phyloP scores from a whole-genome alignment of 352 stramenopile genomes.

The Phytophthora megakarya region DNA sequence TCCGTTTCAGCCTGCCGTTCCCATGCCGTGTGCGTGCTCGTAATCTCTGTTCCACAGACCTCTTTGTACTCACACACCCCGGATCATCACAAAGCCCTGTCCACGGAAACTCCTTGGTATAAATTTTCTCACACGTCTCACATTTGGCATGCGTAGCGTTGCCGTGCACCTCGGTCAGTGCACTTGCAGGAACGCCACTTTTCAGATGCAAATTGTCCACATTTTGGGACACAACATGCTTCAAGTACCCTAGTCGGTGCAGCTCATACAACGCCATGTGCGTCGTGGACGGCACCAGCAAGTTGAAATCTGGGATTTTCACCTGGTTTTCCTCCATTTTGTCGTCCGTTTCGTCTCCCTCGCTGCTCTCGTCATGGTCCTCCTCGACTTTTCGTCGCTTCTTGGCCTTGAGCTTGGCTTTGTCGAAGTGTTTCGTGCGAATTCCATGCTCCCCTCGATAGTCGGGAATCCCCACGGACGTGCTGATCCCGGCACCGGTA shows the following conservation, averaged over 20 bases:
- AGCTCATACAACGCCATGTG: slow-evolving; percentile 86
- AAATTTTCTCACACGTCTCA: slow-evolving; percentile 88
- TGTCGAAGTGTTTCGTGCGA: slow-evolving; percentile 64
- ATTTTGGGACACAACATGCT: slow-evolving; percentile 85
- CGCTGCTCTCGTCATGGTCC: slow-evolving; percentile 22
- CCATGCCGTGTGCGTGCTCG: slow-evolving; percentile 72
- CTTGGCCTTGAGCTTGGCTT: slow-evolving; percentile 26
- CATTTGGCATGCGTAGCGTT: slow-evolving; percentile 85
- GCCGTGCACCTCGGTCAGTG: slow-evolving; percentile 78
- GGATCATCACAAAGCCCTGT: slow-evolving; percentile 70
- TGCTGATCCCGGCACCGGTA: slow-evolving; percentile 82
- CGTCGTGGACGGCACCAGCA: slow-evolving; percentile 70
- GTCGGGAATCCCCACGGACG: slow-evolving; percentile 76
- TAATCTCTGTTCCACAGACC: slow-evolving; percentile 61
- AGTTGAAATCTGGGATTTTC: slow-evolving; percentile 66
- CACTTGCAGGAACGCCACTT: slow-evolving; percentile 61
- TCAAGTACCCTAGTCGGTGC: slow-evolving; percentile 70
- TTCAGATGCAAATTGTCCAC: slow-evolving; percentile 87
- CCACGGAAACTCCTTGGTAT: slow-evolving; percentile 69
- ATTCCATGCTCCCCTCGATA: slow-evolving; percentile 85
- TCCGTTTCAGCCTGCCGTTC: slow-evolving; percentile 73
- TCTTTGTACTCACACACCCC: slow-evolving; percentile 69
- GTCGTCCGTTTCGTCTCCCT: slow-evolving; percentile 8
- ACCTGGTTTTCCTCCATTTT: slow-evolving; percentile 13
- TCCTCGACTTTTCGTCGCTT: slow-evolving; percentile 33